Percentiles rank a stretch among this genome's conserved stretches.
These are phyloP conservation scores for Cyclotella atomus DNA, from an alignment of 108 stramenopile genomes.

Conservation along the genomic window DNA sequence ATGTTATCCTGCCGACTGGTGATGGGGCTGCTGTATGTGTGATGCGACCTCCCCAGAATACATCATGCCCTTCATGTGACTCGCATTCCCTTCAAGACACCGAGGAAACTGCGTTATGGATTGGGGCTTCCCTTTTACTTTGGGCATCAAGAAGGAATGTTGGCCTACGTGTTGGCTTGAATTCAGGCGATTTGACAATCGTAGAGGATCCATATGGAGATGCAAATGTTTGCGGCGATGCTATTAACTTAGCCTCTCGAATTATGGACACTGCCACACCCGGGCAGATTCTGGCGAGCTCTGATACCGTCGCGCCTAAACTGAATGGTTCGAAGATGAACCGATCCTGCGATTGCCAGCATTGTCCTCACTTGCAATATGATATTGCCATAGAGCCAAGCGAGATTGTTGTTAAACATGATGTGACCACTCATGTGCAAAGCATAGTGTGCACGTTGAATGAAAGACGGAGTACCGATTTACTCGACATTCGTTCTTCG, in stretches of 20 bases:
- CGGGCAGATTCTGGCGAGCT: constrained; percentile 34
- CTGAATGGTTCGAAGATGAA: neutral
- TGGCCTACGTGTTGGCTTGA: constrained; percentile 32
- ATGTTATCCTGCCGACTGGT: constrained; percentile 36
- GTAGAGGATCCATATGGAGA: constrained; percentile 41
- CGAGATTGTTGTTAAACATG: constrained; percentile 43
- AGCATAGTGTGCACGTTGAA: constrained; percentile 16
- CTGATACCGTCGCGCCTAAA: constrained; percentile 16
- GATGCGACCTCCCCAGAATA: constrained; percentile 19
- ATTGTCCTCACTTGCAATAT: constrained; percentile 23
- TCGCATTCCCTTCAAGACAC: constrained; percentile 15
- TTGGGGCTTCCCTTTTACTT: constrained; percentile 26
- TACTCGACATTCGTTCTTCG: neutral
- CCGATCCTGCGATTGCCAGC: neutral
- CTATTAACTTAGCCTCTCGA: constrained; percentile 35
- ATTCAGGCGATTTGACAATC: constrained; percentile 23
- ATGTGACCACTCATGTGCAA: constrained; percentile 40
- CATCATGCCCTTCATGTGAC: neutral
- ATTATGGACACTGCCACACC: constrained; percentile 37
- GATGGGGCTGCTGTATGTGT: constrained; percentile 42
- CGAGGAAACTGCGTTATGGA: constrained; percentile 42
- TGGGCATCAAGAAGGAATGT: constrained; percentile 29
- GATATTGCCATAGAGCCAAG: constrained; percentile 16
- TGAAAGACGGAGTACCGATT: neutral
- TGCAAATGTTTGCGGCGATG: constrained; percentile 39